Conservation (phyloP, 495 filamentous ascomycete genomes). For the Bryoglossum gracile region DNA sequence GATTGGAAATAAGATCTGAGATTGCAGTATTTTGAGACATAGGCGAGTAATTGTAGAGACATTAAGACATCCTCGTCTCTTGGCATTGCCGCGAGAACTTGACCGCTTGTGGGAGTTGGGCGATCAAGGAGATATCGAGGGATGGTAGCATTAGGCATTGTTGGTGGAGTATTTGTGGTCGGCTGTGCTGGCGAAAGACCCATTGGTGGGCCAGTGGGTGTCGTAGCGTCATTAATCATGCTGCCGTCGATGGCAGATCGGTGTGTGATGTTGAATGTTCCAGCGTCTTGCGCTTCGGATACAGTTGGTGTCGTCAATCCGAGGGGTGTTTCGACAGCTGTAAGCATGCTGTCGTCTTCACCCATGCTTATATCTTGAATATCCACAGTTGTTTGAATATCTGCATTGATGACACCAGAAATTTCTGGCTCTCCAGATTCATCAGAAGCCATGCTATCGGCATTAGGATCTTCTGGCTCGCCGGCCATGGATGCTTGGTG, state of each 20-base stretch:
- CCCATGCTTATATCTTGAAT: slow-evolving; percentile 72
- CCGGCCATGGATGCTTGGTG: slow-evolving; percentile 82
- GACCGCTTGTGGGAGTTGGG: slow-evolving; percentile 51
- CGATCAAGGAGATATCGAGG: slow-evolving; percentile 68
- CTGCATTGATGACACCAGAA: slow-evolving; percentile 39
- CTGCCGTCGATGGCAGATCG: slow-evolving; percentile 80
- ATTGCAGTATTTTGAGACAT: slow-evolving; percentile 98
- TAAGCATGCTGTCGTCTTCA: slow-evolving; percentile 70
- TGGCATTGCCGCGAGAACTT: slow-evolving; percentile 79
- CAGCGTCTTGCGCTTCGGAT: slow-evolving; percentile 58
- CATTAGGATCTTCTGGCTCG: slow-evolving; percentile 81
- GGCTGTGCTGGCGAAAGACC: slow-evolving; percentile 73
- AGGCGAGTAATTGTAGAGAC: slow-evolving; percentile 95
- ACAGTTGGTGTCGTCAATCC: slow-evolving; percentile 69
- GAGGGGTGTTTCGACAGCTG: slow-evolving; percentile 65
- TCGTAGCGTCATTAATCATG: slow-evolving; percentile 57
- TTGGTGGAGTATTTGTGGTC: slow-evolving; percentile 62
- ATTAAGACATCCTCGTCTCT: slow-evolving; percentile 95
- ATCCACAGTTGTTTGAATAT: slow-evolving; percentile 56
- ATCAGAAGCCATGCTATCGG: slow-evolving; percentile 68
- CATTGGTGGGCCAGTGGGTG: slow-evolving; percentile 54
- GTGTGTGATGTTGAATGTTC: slow-evolving; percentile 95
- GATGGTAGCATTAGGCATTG: slow-evolving; percentile 53
- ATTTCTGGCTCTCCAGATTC: slow-evolving; percentile 56
- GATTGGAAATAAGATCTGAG: slow-evolving; percentile 90